phyloP scores from a whole-genome alignment of 345 rosid genomes.

The Toxicodendron radicans region DNA sequence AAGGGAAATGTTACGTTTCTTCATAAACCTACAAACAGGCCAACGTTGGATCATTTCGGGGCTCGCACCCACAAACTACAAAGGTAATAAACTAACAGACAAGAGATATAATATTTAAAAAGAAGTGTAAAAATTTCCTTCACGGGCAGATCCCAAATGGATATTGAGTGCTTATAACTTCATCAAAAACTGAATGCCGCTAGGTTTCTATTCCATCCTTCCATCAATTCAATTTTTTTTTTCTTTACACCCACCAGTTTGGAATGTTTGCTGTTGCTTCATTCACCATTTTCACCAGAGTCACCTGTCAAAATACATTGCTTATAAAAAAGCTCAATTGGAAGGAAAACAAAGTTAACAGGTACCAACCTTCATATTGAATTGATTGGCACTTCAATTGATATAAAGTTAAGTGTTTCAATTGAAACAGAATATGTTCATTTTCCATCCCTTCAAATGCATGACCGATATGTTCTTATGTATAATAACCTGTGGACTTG shows the following conservation, averaged over 20 bases:
- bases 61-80: not conserved
- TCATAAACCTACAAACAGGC: not conserved
- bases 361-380: not conserved
- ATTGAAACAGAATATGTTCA: not conserved
- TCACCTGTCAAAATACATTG: conserved; percentile 53
- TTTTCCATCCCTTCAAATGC: not conserved
- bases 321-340: not conserved
- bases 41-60: not conserved
- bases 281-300: conserved; percentile 87
- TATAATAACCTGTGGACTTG: not conserved
- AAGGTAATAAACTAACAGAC: not conserved
- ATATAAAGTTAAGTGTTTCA: too few relatives aligned
- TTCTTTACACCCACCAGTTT: conserved; percentile 57
- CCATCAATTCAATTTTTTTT: not conserved
- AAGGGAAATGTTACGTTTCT: not conserved
- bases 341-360: not conserved
- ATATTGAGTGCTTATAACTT: not conserved
- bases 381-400: not conserved
- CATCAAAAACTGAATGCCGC: not conserved
- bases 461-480: not conserved
- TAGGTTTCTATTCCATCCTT: not conserved
- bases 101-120: too few relatives aligned
- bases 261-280: conserved; percentile 92
- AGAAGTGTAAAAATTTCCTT: not conserved
- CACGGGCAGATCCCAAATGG: not conserved